These are phyloP conservation scores for Tubosaeta sp. DNA, from an alignment of 768 basidiomycete species.

Conservation along the genomic window DNA sequence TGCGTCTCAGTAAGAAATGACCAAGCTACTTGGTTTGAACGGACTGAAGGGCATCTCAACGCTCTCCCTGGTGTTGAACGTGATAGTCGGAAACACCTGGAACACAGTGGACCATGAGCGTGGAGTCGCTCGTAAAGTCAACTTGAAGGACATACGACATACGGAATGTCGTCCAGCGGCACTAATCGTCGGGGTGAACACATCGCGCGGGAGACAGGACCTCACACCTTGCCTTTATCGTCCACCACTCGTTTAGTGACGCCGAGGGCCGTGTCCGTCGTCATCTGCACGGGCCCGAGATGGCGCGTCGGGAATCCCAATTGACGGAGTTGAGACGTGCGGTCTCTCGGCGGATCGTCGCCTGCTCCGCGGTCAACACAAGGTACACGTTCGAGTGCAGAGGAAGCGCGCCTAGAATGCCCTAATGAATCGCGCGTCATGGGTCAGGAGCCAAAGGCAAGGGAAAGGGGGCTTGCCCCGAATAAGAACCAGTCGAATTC, in stretches of 20 bases:
- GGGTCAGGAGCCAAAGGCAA: not conserved
- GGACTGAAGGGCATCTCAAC: conserved; percentile 98
- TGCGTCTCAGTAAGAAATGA: conserved; percentile 1
- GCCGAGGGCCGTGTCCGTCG: conserved; percentile 43
- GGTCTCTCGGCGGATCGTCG: conserved; percentile 93
- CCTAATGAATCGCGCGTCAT: conserved; percentile 33
- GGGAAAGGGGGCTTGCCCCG: conserved; percentile 52
- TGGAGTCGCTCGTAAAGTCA: too few relatives aligned
- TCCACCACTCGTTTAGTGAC: conserved; percentile 49
- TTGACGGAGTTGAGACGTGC: conserved; percentile 82
- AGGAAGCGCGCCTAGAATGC: conserved; percentile 49
- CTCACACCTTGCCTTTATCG: conserved; percentile 60
- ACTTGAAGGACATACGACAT: conserved; percentile 47
- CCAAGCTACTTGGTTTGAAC: conserved; percentile 25
- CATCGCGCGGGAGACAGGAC: too few relatives aligned
- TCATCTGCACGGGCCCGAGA: conserved; percentile 92
- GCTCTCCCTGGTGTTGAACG: conserved; percentile 80
- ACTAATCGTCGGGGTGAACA: too few relatives aligned
- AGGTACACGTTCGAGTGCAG: too few relatives aligned
- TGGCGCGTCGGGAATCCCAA: conserved; percentile 86
- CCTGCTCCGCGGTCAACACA: too few relatives aligned
- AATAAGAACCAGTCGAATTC: conserved; percentile 90
- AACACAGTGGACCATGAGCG: too few relatives aligned
- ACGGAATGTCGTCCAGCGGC: conserved; percentile 67
- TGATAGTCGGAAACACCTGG: conserved; percentile 87